Evolutionary conservation across 257 asterid genomes (phyloP), one percentile per base, ranked within the genome.

Genomic region (Phtheirospermum japonicum): DNA sequence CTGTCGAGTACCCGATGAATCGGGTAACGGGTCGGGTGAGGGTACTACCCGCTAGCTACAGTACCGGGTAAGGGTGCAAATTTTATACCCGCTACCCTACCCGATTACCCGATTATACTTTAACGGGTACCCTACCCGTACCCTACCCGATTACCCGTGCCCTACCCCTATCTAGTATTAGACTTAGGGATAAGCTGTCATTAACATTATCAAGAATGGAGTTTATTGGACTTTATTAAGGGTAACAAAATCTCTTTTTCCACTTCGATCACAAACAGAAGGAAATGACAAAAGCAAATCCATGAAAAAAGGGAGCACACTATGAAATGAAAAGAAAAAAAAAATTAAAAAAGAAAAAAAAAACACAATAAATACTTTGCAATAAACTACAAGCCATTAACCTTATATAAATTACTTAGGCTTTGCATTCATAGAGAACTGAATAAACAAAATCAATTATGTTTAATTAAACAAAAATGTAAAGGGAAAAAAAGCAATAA

Each of bases 131-230:
- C n/a, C n/a, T n/a, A n/a, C n/a, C n/a, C n/a, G n/a, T n/a, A n/a
- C n/a, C n/a, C n/a, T n/a, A n/a, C n/a, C n/a, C n/a, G n/a, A n/a
- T n/a, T n/a, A n/a, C n/a, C n/a, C n/a, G n/a, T n/a, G n/a, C n/a
- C n/a, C n/a, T n/a, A n/a, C n/a, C n/a, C n/a, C n/a, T n/a, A 88
- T 88, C 95, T 84, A 78, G 78, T 79, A 73, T 75, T 82, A 84
- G 85, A 81, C 83, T 79, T 87, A 78, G 73, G 83, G 94, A 83
- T 85, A 89, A 76, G 75, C 78, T 76, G 76, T 78, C 73, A 62
- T 71, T 75, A 72, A 46, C 12, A 13, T 9, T 73, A 63, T 72
- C 74, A 67, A 75, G 68, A 69, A 64, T 39, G 45, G n/a, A 60
- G 6, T 54, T 7, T 32, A 20, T 64, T 51, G 73, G 72, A 72